Evolutionary conservation across 1,284 basidiomycete species (phyloP), one percentile per base, ranked within the genome.

Genomic region (Apiotrichum gamsii): DNA sequence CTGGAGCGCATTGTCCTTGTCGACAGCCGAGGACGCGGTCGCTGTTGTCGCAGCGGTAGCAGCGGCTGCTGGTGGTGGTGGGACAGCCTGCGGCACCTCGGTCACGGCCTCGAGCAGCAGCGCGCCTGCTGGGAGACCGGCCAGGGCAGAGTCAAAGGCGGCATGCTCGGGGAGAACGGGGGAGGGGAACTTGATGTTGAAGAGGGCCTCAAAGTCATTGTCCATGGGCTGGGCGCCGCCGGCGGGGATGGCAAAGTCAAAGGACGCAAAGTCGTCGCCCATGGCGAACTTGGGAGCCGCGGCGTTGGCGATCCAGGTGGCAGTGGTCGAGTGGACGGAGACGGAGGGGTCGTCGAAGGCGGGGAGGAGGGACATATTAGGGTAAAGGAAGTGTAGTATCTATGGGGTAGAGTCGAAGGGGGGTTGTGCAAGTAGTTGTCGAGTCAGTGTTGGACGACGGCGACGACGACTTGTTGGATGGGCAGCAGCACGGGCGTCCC

Each of bases 321-420:
- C 48, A 14, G 48, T 50, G 16, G 40, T 30, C 20, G 24, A 33
- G n/a, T 37, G 43, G 28, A 32, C 39, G 21, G 36, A 20, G n/a
- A n/a, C n/a, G n/a, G n/a, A n/a, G n/a, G n/a, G n/a, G 39, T 50
- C 48, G 20, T 50, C 43, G 28, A 45, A 50, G 4, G 48, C 32
- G 6, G 48, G 42, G 5, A 50, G 48, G 29, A 50, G 43, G 32
- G 37, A 39, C 47, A 49, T 49, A 33, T 8, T 23, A 38, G 23
- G 16, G n/a, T n/a, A n/a, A n/a, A n/a, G n/a, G n/a, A n/a, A n/a
- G n/a, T n/a, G n/a, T n/a, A n/a, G n/a, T n/a, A n/a, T n/a, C n/a
- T n/a, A n/a, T n/a, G n/a, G n/a, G n/a, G n/a, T n/a, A n/a, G n/a
- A n/a, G n/a, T n/a, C n/a, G n/a, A n/a, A n/a, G n/a, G n/a, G n/a